These are phyloP conservation scores for Termitomyces sp. DNA, from an alignment of 768 basidiomycete genomes.

Conservation along the genomic window DNA sequence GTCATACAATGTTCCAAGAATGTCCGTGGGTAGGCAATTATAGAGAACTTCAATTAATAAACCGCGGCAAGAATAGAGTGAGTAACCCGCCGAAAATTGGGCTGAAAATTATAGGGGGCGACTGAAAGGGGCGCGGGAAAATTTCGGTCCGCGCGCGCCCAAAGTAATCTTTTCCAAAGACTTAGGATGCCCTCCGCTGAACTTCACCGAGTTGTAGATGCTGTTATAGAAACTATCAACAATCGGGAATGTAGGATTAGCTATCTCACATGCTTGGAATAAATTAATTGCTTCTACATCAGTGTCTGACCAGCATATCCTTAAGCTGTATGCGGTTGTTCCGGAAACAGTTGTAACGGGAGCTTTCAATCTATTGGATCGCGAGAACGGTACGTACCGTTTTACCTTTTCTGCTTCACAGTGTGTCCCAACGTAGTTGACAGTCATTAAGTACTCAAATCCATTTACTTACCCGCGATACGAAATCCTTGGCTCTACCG, in stretches of 20 bases:
- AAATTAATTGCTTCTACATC: not conserved
- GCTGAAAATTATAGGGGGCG: too few relatives aligned
- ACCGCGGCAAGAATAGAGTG: too few relatives aligned
- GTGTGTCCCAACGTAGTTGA: not conserved
- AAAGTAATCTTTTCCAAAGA: too few relatives aligned
- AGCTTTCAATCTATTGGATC: constrained; percentile 74
- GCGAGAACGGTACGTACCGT: constrained; percentile 46
- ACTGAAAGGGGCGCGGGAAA: too few relatives aligned
- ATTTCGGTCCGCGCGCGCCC: too few relatives aligned
- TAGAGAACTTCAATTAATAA: too few relatives aligned
- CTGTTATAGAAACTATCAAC: constrained; percentile 25
- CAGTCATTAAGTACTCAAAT: constrained; percentile 58
- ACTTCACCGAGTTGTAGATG: constrained; percentile 17
- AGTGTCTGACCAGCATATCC: constrained; percentile 50
- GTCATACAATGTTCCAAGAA: too few relatives aligned
- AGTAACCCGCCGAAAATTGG: too few relatives aligned
- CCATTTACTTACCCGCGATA: constrained; percentile 56
- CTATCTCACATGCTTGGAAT: not conserved
- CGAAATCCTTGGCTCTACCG: constrained; percentile 62
- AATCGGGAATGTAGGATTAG: constrained; percentile 24
- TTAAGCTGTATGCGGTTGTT: constrained; percentile 50
- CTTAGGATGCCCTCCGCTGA: constrained; percentile 19
- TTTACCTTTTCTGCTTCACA: not conserved
- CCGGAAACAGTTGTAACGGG: constrained; percentile 60
- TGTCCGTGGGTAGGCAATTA: too few relatives aligned